Percentiles rank a stretch among this genome's conserved stretches.
These are phyloP conservation scores for Rhodotorula diobovata DNA, from an alignment of 768 basidiomycete genomes.

Conservation along the genomic window DNA sequence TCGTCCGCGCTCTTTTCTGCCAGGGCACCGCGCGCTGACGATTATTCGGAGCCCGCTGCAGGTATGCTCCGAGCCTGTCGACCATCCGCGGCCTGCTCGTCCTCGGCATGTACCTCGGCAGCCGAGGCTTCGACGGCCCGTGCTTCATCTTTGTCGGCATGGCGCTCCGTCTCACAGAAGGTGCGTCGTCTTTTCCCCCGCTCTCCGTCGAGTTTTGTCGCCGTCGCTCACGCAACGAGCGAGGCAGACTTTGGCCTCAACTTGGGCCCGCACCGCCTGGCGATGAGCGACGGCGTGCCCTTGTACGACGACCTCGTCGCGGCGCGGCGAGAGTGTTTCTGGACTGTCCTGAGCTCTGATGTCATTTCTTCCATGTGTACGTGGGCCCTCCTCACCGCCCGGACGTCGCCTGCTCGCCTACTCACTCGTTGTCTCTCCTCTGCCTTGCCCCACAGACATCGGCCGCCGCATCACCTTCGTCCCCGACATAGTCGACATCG, in stretches of 20 bases:
- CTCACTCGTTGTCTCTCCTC: too few species aligned
- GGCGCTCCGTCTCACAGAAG: slow-evolving; percentile 15
- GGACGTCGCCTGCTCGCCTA: too few species aligned
- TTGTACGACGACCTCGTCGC: background rate
- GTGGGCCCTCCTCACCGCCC: too few species aligned
- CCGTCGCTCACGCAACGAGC: background rate
- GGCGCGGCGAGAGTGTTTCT: slow-evolving; percentile 19
- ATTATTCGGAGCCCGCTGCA: background rate
- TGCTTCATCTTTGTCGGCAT: slow-evolving; percentile 27
- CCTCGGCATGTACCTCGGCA: slow-evolving; percentile 20
- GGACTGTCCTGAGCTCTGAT: slow-evolving; percentile 17
- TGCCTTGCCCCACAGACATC: background rate
- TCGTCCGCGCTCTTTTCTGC: background rate
- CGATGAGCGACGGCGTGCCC: background rate
- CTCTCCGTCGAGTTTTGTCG: background rate
- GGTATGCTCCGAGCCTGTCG: slow-evolving; percentile 22
- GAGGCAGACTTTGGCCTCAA: slow-evolving; percentile 33
- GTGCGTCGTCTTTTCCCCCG: background rate
- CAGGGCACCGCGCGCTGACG: too few species aligned
- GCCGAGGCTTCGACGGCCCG: slow-evolving; percentile 22
- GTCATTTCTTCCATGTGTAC: slow-evolving; percentile 12
- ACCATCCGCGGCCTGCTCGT: slow-evolving; percentile 30
- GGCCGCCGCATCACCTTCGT: slow-evolving; percentile 21
- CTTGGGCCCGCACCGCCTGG: slow-evolving; percentile 20
- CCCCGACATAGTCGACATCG: slow-evolving; percentile 25